A percentile compares a stretch with the other conserved stretches of the same genome.
phyloP scores from a whole-genome alignment of 1,284 basidiomycete species.

The Athelia psychrophila region DNA sequence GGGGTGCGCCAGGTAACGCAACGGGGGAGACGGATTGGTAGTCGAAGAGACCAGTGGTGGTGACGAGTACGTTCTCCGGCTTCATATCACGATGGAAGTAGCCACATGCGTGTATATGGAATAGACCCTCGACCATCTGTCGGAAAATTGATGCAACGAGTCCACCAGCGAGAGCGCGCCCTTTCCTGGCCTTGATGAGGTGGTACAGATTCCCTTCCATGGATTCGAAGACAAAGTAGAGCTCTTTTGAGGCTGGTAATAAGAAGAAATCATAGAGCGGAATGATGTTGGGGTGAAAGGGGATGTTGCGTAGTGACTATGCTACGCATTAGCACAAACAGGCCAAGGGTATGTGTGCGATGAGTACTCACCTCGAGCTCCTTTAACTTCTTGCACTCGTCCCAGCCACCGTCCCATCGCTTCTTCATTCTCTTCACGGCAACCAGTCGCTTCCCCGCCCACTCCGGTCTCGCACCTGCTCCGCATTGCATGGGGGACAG shows the following conservation, averaged over 20 bases:
- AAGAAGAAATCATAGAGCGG: conserved; percentile 99
- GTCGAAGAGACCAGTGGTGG: conserved; percentile 95
- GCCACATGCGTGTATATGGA: conserved; percentile 90
- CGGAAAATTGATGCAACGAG: conserved; percentile 94
- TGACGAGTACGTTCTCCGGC: conserved; percentile 99
- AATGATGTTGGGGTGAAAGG: conserved; percentile 96
- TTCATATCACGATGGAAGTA: conserved; percentile 99
- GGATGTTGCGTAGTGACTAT: conserved; percentile 91
- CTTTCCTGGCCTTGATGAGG: conserved; percentile 96
- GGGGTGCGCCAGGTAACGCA: conserved; percentile 53
- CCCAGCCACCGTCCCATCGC: conserved; percentile 96
- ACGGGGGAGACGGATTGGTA: conserved; percentile 79
- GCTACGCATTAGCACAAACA: conserved; percentile 7
- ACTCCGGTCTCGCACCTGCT: conserved; percentile 87
- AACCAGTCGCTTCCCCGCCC: conserved; percentile 91
- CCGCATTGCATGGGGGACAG: conserved; percentile 91
- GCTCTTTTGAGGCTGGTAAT: conserved; percentile 88
- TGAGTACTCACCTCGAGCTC: conserved; percentile 80
- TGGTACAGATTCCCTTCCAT: conserved; percentile 99
- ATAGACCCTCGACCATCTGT: conserved; percentile 87
- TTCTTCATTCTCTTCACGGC: conserved; percentile 99
- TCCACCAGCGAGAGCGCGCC: conserved; percentile 91
- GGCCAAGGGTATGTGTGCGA: conserved; percentile 5
- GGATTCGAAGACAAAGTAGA: conserved; percentile 99
- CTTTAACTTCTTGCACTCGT: conserved; percentile 92